Conservation (phyloP, 2,329 filamentous ascomycete genomes). For the Pseudocercospora fuligena region DNA sequence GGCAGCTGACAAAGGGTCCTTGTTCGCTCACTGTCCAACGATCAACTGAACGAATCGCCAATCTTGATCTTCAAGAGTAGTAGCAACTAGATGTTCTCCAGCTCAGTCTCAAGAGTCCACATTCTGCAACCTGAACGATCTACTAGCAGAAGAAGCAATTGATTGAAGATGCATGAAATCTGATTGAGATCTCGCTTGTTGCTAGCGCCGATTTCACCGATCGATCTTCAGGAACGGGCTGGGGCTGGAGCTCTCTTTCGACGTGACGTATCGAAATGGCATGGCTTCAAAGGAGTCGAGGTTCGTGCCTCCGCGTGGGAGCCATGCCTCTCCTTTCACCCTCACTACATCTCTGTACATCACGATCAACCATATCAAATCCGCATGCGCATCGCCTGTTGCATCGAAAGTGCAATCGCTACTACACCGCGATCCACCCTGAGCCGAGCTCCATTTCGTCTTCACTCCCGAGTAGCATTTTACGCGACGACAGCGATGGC, state of each 20-base stretch:
- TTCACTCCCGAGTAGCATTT: neutral
- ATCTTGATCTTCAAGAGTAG: no score
- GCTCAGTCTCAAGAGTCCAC: no score
- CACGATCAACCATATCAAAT: neutral
- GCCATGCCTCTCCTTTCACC: neutral
- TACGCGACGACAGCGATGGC: constrained; percentile 27
- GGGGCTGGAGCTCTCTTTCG: neutral
- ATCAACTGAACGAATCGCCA: no score
- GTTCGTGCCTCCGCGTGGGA: neutral
- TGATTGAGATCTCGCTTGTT: neutral
- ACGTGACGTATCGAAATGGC: neutral
- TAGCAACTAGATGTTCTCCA: no score
- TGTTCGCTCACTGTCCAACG: no score
- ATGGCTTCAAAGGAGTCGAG: neutral
- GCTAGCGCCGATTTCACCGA: neutral
- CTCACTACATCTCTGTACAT: neutral
- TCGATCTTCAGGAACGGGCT: neutral
- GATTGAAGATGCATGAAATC: neutral
- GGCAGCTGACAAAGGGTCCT: no score
- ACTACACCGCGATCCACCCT: neutral
- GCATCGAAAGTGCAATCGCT: neutral
- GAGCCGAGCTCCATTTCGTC: neutral
- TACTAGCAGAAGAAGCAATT: no score
- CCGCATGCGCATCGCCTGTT: neutral
- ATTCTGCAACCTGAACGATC: no score